Evolutionary conservation across 768 basidiomycete genomes (phyloP), one percentile per base, ranked within the genome.

Genomic region (Dictyophora rubrovolvata): DNA sequence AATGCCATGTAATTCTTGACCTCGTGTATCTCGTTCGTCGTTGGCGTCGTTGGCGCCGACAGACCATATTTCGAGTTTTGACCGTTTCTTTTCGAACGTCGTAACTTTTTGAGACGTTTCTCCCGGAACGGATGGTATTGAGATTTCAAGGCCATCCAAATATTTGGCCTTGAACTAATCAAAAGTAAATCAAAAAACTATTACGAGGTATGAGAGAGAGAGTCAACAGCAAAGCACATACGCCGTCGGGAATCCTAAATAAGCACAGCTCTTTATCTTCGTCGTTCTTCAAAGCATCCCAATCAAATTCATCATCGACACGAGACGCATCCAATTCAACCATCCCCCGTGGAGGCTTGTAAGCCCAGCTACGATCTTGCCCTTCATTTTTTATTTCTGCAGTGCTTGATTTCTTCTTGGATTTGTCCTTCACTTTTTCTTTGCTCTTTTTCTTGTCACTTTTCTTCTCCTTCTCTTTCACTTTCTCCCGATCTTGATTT

Each of bases 221-320:
- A 48, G 58, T 34, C 20, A 1, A 20, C 21, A 36, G 18, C 48
- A 21, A n/a, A 23, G 20, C 14, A 73, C 85, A 60, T 66, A 89
- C 87, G 42, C 76, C 76, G 12, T 84, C 80, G 21, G 87, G 87
- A 16, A 82, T 78, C 11, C 87, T 79, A 36, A 89, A 77, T 12
- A 88, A 70, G 80, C 86, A 89, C 9, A 90, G 64, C 63, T 90
- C 87, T 10, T 81, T 64, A 60, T 88, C 79, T 0, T 73, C 68
- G 23, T 84, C 76, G 1, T 75, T 65, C 11, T 79, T 74, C 5
- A 90, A 61, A 6, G 72, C 69, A 59, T 85, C 84, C 86, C 86
- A 89, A 64, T 88, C 87, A 64, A 86, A 86, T 2, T 76, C 74
- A 1, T 8, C 61, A 59, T 84, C 79, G 14, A 72, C 70, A 21